phyloP scores from a whole-genome alignment of 768 basidiomycete species.

The Holtermanniella nyarrowii region DNA sequence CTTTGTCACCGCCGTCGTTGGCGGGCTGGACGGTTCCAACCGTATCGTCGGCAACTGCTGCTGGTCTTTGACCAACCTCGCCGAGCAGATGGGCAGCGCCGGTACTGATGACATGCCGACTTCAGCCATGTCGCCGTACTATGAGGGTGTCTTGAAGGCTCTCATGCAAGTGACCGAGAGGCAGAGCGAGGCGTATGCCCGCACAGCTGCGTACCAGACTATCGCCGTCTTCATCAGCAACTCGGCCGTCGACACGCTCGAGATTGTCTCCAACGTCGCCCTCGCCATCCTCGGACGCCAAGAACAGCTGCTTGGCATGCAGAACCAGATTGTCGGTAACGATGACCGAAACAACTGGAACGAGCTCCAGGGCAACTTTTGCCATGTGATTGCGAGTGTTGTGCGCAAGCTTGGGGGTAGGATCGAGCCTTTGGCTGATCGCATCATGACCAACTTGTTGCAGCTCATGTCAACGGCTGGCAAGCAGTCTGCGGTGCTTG shows the following conservation, averaged over 20 bases:
- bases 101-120: conserved; percentile 50
- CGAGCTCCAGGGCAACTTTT: conserved; percentile 90
- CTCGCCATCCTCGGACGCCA: conserved; percentile 77
- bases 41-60: conserved; percentile 88
- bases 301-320: conserved; percentile 70
- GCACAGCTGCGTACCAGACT: conserved; percentile 92
- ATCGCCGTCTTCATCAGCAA: conserved; percentile 78
- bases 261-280: conserved; percentile 69
- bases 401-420: conserved; percentile 72
- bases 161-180: conserved; percentile 79
- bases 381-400: conserved; percentile 77
- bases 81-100: conserved; percentile 68
- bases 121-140: conserved; percentile 75
- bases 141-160: conserved; percentile 72
- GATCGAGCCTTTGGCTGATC: conserved; percentile 79
- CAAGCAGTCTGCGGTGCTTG: conserved; percentile 86
- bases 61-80: conserved; percentile 92
- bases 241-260: conserved; percentile 65
- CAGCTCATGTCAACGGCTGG: conserved; percentile 75
- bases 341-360: conserved; percentile 99
- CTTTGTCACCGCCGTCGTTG: conserved; percentile 70
- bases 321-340: conserved; percentile 87
- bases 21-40: conserved; percentile 66
- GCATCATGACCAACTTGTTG: conserved; percentile 86
- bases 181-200: conserved; percentile 84